Evolutionary conservation across 1,139 yeast species (phyloP).

Genomic region (Debaryomyces udenii): DNA sequence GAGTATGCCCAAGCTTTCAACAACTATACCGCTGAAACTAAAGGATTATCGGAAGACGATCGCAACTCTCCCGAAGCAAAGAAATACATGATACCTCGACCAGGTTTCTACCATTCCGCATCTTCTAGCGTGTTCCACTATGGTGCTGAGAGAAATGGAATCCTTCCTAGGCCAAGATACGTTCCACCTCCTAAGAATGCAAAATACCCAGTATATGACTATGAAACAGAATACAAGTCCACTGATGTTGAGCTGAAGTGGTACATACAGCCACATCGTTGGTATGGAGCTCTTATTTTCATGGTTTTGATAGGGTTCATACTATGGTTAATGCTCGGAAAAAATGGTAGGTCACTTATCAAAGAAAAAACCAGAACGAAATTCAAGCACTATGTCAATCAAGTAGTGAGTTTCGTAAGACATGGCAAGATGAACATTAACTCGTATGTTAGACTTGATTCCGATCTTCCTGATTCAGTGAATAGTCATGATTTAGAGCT

Average conservation of each 20-base stretch:
- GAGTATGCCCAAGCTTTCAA: conserved; percentile 45
- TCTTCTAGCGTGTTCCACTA: conserved; percentile 48
- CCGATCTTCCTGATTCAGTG: neutral
- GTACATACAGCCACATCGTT: conserved; percentile 52
- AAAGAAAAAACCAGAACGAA: conserved; percentile 15
- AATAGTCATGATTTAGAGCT: conserved; percentile 4
- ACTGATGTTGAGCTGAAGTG: conserved; percentile 38
- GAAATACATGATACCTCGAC: conserved; percentile 21
- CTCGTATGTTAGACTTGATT: conserved; percentile 2
- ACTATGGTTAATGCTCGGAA: conserved; percentile 53
- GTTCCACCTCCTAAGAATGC: conserved; percentile 26
- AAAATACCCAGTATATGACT: conserved; percentile 30
- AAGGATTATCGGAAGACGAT: conserved; percentile 7
- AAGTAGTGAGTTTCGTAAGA: neutral
- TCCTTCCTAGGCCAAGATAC: conserved; percentile 49
- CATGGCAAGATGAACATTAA: neutral
- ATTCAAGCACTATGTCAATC: conserved; percentile 1
- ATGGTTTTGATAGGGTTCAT: conserved; percentile 43
- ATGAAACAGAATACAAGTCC: conserved; percentile 34
- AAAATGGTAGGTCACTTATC: conserved; percentile 25
- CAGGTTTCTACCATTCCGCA: conserved; percentile 55
- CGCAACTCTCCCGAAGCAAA: conserved; percentile 25
- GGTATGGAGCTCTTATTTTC: conserved; percentile 59
- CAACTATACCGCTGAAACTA: conserved; percentile 24
- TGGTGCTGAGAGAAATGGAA: conserved; percentile 56